Evolutionary conservation across 2,329 filamentous ascomycete genomes (phyloP), one percentile per base, ranked within the genome.

Genomic region (Whalleya microplaca): DNA sequence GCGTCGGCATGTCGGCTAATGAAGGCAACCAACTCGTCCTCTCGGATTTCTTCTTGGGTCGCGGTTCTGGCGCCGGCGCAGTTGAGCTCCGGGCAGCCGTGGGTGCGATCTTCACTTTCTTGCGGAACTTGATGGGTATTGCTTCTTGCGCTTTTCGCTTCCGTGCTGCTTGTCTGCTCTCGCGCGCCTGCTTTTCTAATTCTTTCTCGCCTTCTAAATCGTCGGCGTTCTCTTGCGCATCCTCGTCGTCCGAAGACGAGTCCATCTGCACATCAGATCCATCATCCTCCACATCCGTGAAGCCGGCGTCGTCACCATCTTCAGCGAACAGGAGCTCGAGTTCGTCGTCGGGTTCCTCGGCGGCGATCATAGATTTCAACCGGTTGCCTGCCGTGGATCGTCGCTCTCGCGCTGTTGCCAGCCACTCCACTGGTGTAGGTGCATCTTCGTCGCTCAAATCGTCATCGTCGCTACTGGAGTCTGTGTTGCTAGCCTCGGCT

Each of bases 121-220:
- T 94, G 60, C 88, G 78, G 68, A 88, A 87, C 62, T 84, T 84
- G 52, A 84, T 84, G 4, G 89, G 86, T 56, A 92, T 87, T 23
- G 85, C 87, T 58, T 92, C 87, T 67, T 90, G 86, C 1, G 88
- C 85, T 69, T 94, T 96, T 64, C 92, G 86, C 75, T 96, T 96
- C 72, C 91, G 78, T 48, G 80, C 91, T 2, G 83, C 85, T 55
- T 81, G 74, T 66, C 80, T 84, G 66, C 89, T 88, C 56, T 84
- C 85, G 64, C 86, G 87, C 55, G 89, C 91, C 65, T 89, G 84
- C 62, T 85, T 88, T 74, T 95, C 87, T 52, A 99, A 73, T 74
- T 96, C 92, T 67, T 88, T 89, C 75, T 99, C 95, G 32, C 95
- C 95, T 54, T 91, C 90, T 3, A 95, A 73, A 42, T 96, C 91